Conservation (phyloP, 2,329 filamentous ascomycete species). For the Cyphellophora attinorum region DNA sequence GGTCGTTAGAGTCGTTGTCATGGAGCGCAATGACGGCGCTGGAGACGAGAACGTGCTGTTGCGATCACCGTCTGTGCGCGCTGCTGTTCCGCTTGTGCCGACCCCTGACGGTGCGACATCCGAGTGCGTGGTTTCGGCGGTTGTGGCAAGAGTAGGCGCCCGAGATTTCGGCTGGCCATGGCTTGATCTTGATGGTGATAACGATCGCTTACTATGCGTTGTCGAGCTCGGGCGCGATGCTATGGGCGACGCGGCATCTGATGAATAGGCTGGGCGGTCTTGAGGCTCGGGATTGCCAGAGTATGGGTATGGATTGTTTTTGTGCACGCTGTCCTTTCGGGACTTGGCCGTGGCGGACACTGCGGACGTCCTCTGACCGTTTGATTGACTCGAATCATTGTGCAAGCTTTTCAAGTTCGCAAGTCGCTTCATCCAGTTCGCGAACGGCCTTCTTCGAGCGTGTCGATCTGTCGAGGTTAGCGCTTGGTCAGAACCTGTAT, state of each 20-base stretch:
- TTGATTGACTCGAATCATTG: slow-evolving; percentile 36
- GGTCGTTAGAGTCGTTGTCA: slow-evolving; percentile 57
- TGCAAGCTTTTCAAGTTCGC: slow-evolving; percentile 74
- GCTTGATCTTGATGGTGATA: slow-evolving; percentile 52
- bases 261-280: slow-evolving; percentile 46
- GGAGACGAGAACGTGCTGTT: slow-evolving; percentile 58
- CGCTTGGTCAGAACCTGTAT: slow-evolving; percentile 4
- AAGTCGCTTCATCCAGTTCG: slow-evolving; percentile 89
- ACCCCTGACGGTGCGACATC: slow-evolving; percentile 70
- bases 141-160: slow-evolving; percentile 74
- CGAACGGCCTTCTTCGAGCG: slow-evolving; percentile 73
- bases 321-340: slow-evolving; percentile 55
- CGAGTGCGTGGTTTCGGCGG: slow-evolving; percentile 65
- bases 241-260: slow-evolving; percentile 38
- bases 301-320: slow-evolving; percentile 88
- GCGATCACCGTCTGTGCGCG: slow-evolving; percentile 58
- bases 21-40: slow-evolving; percentile 53
- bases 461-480: slow-evolving; percentile 48
- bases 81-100: slow-evolving; percentile 61
- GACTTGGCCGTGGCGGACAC: slow-evolving; percentile 16
- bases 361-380: too few relatives aligned
- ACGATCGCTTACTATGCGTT: slow-evolving; percentile 49
- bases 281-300: slow-evolving; percentile 45
- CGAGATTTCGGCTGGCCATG: slow-evolving; percentile 61
- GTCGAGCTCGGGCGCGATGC: slow-evolving; percentile 49